These are phyloP conservation scores for Arbutus unedo DNA, from an alignment of 148 eudicot species.

Conservation along the genomic window DNA sequence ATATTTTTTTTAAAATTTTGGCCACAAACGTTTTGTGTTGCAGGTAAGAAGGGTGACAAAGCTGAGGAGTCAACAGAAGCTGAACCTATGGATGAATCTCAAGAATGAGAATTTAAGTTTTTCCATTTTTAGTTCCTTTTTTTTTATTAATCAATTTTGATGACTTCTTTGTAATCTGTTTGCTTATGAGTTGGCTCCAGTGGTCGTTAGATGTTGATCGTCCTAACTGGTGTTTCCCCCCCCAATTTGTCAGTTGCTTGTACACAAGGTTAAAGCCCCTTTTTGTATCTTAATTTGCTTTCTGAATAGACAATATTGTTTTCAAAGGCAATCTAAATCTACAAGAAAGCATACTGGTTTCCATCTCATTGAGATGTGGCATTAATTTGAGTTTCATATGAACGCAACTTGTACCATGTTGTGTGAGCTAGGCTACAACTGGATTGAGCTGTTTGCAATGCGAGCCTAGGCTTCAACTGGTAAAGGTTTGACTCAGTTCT, in stretches of 20 bases:
- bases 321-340: neutral
- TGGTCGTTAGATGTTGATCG: slow-evolving; percentile 16
- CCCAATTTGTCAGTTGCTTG: neutral
- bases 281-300: neutral
- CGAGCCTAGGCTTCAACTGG: too few relatives aligned
- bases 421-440: too few relatives aligned
- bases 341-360: neutral
- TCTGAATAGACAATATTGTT: neutral
- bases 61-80: slow-evolving; percentile 35
- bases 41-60: slow-evolving; percentile 62
- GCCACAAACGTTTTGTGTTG: neutral
- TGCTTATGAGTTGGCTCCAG: slow-evolving; percentile 14
- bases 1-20: neutral
- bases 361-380: neutral
- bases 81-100: slow-evolving; percentile 39
- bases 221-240: neutral
- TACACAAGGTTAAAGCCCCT: neutral
- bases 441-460: too few relatives aligned
- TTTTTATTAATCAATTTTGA: slow-evolving; percentile 34
- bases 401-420: neutral
- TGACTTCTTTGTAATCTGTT: slow-evolving; percentile 25
- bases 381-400: neutral
- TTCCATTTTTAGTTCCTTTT: neutral
- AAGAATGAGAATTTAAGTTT: slow-evolving; percentile 15
- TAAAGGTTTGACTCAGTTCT: too few relatives aligned